Conservation (phyloP, 768 basidiomycete species). For the Mycena rosella region DNA sequence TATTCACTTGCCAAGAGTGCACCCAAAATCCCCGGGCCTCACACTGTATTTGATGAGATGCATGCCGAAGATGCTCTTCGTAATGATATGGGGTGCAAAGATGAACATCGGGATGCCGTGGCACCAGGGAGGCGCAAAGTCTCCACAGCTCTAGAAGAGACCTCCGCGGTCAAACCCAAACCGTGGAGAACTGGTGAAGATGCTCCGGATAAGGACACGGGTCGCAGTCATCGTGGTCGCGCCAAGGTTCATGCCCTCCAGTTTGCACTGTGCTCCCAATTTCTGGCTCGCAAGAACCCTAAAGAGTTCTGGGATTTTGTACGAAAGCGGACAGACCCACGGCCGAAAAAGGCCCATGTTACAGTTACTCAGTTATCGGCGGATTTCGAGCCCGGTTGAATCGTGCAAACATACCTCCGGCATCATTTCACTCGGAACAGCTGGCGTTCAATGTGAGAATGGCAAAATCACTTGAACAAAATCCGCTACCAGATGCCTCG, state of each 20-base stretch:
- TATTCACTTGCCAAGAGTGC: background rate
- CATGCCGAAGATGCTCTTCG: no score
- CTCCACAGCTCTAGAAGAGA: background rate
- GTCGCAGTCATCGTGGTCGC: constrained; percentile 9
- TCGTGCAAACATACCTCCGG: background rate
- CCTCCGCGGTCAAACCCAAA: no score
- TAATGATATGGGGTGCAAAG: background rate
- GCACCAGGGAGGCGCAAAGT: background rate
- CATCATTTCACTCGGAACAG: background rate
- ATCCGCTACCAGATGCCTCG: no score
- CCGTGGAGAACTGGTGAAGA: no score
- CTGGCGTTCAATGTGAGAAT: no score
- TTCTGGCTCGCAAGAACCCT: no score
- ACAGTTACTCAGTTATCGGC: background rate
- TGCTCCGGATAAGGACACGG: background rate
- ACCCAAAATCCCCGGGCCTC: background rate
- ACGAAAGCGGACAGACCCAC: constrained; percentile 1
- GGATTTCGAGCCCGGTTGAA: constrained; percentile 12
- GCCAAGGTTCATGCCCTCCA: constrained; percentile 18
- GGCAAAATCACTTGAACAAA: no score
- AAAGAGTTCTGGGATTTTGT: no score
- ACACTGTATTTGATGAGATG: no score
- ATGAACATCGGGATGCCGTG: no score
- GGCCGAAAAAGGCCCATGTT: background rate
- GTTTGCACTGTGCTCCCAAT: background rate